Base-by-base conservation (phyloP, 805 yeast species). In the Saccharomycopsis fibuligera region DNA sequence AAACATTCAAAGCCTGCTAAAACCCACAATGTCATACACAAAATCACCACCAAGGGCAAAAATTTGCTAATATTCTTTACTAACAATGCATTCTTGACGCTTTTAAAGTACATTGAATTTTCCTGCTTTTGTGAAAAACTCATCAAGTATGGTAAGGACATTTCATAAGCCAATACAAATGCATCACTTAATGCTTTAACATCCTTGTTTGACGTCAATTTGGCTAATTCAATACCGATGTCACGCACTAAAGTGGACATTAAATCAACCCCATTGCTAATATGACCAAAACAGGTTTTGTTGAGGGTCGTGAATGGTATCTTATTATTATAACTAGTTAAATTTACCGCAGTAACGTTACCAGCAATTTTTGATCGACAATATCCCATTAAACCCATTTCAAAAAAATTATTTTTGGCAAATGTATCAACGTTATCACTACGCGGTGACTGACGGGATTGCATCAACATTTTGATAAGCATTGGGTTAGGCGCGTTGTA, bases 201-300 rank as follows among this genome's bases (percentile, higher is more conserved):
- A 33, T 33, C 37, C 6, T 12, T 12, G 6, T 9, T 16, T 16
- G 59, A 54, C 6, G 70, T 61, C 6, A 67, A 55, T 5, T 54
- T 50, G 2, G 66, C 66, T 25, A 69, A 54, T 50, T 68, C 70
- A 3, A 53, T 49, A 1, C 72, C 72, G 31, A 68, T 54, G 48
- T 69, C 74, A 36, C 61, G 57, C 16, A 68, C 58, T 8, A 68
- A 51, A 21, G 63, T 57, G 4, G 68, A 57, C 19, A 65, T 54
- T 19, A 68, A 53, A 52, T 69, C 70, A 23, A 69, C 47, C 3
- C 74, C 73, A 29, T 57, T 50, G 3, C 57, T 56, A 22, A 47
- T 49, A 21, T 55, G 47, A 35, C 68, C 45, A 60, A 16, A 45
- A 47, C 29, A 55, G 44, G 16, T 36, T 33, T 21, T 50, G 14